Evolutionary conservation across 768 basidiomycete species (phyloP).

Genomic region (Collybia sordida): DNA sequence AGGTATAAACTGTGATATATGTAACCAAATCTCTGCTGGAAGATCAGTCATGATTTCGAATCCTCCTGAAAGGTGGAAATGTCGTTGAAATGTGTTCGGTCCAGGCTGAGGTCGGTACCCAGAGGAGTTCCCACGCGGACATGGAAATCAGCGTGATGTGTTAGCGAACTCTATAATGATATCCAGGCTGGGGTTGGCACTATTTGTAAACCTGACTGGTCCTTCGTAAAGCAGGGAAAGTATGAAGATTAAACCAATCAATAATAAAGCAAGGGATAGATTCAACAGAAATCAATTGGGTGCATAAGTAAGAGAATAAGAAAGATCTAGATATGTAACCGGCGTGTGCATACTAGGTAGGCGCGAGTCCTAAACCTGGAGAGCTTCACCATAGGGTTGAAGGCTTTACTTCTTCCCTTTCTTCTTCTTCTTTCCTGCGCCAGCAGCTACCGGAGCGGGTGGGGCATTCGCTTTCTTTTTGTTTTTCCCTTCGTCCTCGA

Average conservation of each 20-base stretch:
- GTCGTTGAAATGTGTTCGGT: too few species aligned
- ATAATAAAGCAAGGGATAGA: background rate
- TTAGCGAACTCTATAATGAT: too few species aligned
- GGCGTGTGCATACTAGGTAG: background rate
- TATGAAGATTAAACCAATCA: too few species aligned
- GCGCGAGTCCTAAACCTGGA: background rate
- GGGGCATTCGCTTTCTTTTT: conserved; percentile 8
- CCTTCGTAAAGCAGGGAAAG: too few species aligned
- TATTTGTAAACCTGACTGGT: too few species aligned
- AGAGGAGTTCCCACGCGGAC: background rate
- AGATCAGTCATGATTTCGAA: conserved; percentile 15
- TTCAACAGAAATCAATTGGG: background rate
- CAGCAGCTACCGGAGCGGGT: background rate
- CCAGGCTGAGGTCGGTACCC: background rate
- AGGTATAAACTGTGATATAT: conserved; percentile 26
- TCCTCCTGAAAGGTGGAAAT: background rate
- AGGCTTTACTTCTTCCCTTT: conserved; percentile 21
- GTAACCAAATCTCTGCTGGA: conserved; percentile 33
- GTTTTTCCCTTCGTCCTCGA: conserved; percentile 16
- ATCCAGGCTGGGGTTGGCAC: too few species aligned
- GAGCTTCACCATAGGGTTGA: background rate
- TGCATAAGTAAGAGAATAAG: background rate
- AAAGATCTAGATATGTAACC: background rate
- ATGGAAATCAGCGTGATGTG: background rate
- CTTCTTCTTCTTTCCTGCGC: conserved; percentile 13